Conservation (phyloP, 169 alveolate species). For the Plasmodium knowlesi region DNA sequence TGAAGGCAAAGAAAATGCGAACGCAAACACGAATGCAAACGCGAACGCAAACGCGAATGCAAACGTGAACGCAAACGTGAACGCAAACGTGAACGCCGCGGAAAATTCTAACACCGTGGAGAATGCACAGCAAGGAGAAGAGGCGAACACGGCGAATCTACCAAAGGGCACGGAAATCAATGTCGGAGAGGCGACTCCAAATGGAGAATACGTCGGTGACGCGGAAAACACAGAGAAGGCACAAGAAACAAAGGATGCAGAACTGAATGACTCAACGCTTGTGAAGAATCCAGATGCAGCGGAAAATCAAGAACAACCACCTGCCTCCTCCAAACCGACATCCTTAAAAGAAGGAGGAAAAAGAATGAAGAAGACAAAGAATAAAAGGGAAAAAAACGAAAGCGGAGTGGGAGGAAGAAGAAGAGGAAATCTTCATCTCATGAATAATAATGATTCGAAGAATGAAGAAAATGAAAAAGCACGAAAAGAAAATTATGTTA, state of each 20-base stretch:
- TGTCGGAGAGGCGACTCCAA: neutral
- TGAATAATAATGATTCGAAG: neutral
- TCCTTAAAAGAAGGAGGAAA: slow-evolving; percentile 1
- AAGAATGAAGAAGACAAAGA: slow-evolving; percentile 28
- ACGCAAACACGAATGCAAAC: no score
- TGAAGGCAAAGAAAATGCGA: neutral
- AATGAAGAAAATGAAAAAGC: slow-evolving; percentile 47
- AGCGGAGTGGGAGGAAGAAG: slow-evolving; percentile 8
- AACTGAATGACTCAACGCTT: neutral
- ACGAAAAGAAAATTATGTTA: slow-evolving; percentile 54
- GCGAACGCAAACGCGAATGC: no score
- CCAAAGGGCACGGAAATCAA: neutral
- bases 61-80: no score
- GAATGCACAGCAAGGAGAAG: no score
- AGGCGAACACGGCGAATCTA: neutral
- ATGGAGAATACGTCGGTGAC: neutral
- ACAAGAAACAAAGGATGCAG: neutral
- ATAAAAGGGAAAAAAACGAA: slow-evolving; percentile 24
- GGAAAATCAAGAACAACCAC: neutral
- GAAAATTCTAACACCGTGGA: neutral
- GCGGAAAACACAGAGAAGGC: neutral
- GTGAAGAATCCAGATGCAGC: neutral
- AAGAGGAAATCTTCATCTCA: neutral
- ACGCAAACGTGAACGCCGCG: neutral
- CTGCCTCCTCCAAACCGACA: neutral